These are phyloP conservation scores for Claviceps africana DNA, from an alignment of 2,329 filamentous ascomycete species.

Conservation along the genomic window DNA sequence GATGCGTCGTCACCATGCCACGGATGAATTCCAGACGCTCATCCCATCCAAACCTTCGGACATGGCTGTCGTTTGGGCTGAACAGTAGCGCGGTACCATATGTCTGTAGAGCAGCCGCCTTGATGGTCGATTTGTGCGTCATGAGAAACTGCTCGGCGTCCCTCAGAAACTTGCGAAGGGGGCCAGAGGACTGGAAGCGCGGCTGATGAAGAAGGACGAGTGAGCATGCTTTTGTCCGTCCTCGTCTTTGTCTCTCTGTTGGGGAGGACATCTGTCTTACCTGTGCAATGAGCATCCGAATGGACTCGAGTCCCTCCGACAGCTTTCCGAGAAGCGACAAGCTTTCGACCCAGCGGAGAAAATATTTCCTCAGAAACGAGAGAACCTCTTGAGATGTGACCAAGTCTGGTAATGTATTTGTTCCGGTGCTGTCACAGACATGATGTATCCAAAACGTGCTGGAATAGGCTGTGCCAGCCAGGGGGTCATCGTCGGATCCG, in stretches of 20 bases:
- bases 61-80: constrained; percentile 12
- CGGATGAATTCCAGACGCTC: constrained; percentile 10
- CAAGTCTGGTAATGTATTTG: background rate
- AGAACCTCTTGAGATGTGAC: constrained; percentile 12
- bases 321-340: constrained; percentile 7
- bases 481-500: constrained; percentile 7
- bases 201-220: background rate
- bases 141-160: constrained; percentile 13
- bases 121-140: constrained; percentile 13
- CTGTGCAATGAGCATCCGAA: constrained; percentile 3
- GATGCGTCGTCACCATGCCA: constrained; percentile 5
- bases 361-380: constrained; percentile 7
- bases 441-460: constrained; percentile 22
- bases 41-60: constrained; percentile 8
- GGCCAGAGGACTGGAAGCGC: constrained; percentile 3
- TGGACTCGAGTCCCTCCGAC: constrained; percentile 3
- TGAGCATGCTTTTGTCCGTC: background rate
- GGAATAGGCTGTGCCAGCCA: constrained; percentile 12
- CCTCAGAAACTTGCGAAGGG: constrained; percentile 15
- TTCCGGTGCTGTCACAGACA: constrained; percentile 9
- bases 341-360: constrained; percentile 10
- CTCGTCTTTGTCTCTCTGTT: too few relatives aligned
- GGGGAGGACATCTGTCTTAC: background rate
- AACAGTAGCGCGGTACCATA: constrained; percentile 22
- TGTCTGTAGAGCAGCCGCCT: constrained; percentile 16